A percentile compares a stretch with the other conserved stretches of the same genome.
Conservation (phyloP, 495 filamentous ascomycete species). For the Annulohypoxylon nitens region DNA sequence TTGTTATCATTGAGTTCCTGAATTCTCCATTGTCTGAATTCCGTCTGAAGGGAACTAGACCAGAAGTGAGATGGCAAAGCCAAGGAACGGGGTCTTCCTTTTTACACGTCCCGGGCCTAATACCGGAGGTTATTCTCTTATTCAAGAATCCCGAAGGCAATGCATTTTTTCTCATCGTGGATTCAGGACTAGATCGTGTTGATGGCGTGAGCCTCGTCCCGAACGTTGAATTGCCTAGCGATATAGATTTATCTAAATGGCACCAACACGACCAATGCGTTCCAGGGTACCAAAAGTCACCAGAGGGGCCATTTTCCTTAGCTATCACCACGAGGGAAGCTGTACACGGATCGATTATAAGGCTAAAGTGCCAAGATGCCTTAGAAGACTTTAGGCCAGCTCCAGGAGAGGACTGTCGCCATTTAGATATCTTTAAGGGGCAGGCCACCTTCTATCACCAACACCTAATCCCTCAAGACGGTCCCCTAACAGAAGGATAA, state of each 20-base stretch:
- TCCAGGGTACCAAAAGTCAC: neutral
- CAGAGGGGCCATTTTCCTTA: neutral
- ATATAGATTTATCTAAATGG: neutral
- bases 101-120: neutral
- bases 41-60: neutral
- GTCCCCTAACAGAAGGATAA: no score
- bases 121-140: neutral
- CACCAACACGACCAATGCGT: neutral
- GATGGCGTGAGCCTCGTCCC: neutral
- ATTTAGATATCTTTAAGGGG: neutral
- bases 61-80: neutral
- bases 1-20: neutral
- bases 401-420: no score
- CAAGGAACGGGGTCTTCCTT: neutral
- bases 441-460: neutral
- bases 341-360: neutral
- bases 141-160: neutral
- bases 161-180: neutral
- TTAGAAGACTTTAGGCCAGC: neutral
- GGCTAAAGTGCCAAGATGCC: neutral
- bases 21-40: neutral
- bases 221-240: neutral
- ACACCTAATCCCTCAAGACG: neutral
- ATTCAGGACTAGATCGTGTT: neutral
- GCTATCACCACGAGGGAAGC: neutral